Conservation (phyloP, 2,329 filamentous ascomycete genomes). For the Mycosphaerella sp. region DNA sequence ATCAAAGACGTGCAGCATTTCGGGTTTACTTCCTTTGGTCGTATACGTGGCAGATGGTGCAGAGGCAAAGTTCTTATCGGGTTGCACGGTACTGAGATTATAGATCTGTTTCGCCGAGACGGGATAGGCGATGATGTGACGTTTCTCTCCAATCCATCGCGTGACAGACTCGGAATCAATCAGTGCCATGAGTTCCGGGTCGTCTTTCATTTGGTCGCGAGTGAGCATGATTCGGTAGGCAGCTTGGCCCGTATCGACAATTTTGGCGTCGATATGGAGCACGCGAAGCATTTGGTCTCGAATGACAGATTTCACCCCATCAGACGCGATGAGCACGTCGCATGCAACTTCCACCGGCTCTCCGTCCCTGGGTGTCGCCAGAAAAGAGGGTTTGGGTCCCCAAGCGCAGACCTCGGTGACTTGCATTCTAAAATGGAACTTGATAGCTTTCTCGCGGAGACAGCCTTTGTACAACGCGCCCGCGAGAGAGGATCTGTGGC, state of each 20-base stretch:
- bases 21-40: conserved; percentile 54
- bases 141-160: conserved; percentile 68
- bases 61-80: conserved; percentile 54
- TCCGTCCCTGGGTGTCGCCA: conserved; percentile 50
- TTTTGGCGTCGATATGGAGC: conserved; percentile 48
- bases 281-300: conserved; percentile 50
- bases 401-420: conserved; percentile 55
- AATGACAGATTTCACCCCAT: conserved; percentile 46
- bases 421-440: conserved; percentile 60
- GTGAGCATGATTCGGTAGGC: conserved; percentile 74
- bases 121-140: conserved; percentile 74
- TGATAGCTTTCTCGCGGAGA: conserved; percentile 55
- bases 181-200: conserved; percentile 62
- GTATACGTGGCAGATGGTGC: conserved; percentile 58
- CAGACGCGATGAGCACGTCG: conserved; percentile 43
- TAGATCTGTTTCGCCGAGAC: conserved; percentile 62
- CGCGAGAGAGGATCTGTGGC: conserved; percentile 67
- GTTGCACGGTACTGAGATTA: conserved; percentile 59
- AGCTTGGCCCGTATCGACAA: conserved; percentile 66
- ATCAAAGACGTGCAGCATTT: conserved; percentile 54
- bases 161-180: conserved; percentile 62
- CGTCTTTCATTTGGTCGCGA: conserved; percentile 58
- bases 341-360: conserved; percentile 49
- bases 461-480: conserved; percentile 66
- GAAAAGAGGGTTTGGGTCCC: conserved; percentile 55